Evolutionary conservation across 1,284 basidiomycete species (phyloP), one percentile per base, ranked within the genome.

Genomic region (Melanopsichium pennsylvanicum): DNA sequence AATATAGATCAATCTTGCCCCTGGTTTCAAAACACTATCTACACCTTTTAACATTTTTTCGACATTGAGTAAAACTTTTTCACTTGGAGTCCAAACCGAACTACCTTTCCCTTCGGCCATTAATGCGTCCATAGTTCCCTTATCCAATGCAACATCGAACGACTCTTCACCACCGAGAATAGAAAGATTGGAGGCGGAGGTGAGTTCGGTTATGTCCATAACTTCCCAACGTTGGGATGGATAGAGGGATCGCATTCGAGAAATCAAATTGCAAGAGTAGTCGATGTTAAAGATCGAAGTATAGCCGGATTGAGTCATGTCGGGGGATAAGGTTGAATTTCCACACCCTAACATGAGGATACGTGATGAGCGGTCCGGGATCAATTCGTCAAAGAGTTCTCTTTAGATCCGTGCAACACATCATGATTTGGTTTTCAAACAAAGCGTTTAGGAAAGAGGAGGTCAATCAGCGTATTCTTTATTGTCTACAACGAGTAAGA

Each of bases 301-400:
- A 42, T 76, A 80, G 1, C 76, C 76, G 16, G 70, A 61, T 0
- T 29, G 1, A 10, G 59, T 46, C 77, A 79, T 79, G 15, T 63
- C 61, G 6, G 51, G 54, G 6, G 68, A 76, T 1, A 80, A 62
- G 7, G 71, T 78, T 5, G 54, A 61, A 32, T 80, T 80, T 1
- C 78, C 78, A 27, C 76, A 78, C 3, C 78, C 78, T 0, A 80
- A 49, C 78, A 79, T 78, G 23, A 80, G 58, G 23, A 80, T 73
- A 2, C 77, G 66, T 5, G 50, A 38, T 2, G 23, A 7, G 3
- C 54, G 56, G n/a, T 55, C 19, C 0, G 75, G 73, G 5, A 79
- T 71, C 2, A 74, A 50, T 32, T 74, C 64, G 37, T 61, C 42
- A 5, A 79, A 39, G n/a, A 75, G 51, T 13, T 59, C 52, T 25